Evolutionary conservation across 1,139 yeast genomes (phyloP).

Genomic region (Tardiomyces digboiensis): DNA sequence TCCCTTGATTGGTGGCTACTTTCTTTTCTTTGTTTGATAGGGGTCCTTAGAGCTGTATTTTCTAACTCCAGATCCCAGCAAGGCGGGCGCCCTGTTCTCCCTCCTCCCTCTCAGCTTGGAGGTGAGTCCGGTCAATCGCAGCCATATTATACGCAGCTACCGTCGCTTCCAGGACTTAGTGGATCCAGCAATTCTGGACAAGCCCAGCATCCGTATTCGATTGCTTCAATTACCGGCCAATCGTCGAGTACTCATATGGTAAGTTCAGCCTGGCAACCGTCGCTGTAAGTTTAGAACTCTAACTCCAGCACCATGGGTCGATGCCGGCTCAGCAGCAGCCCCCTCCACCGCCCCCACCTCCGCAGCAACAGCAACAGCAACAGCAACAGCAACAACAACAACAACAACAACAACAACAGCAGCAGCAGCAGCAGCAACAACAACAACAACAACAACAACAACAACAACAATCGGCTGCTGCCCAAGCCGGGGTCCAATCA

Average conservation of each 20-base stretch:
- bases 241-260: neutral
- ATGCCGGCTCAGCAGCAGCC: constrained; percentile 13
- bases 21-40: too few species aligned
- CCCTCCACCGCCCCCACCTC: constrained; percentile 11
- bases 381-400: constrained; percentile 10
- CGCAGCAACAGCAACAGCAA: constrained; percentile 11
- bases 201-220: neutral
- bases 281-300: constrained; percentile 9
- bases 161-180: constrained; percentile 32
- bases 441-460: constrained; percentile 4
- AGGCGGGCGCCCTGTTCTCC: constrained; percentile 21
- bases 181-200: constrained; percentile 3
- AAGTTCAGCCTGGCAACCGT: constrained; percentile 1
- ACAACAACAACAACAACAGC: constrained; percentile 11
- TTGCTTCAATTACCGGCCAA: neutral
- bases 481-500: constrained; percentile 10
- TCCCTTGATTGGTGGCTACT: too few species aligned
- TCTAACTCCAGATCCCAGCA: constrained; percentile 7
- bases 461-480: constrained; percentile 5
- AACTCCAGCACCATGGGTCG: constrained; percentile 15
- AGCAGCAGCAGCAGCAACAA: constrained; percentile 10
- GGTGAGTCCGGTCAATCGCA: constrained; percentile 8
- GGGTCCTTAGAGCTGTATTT: too few species aligned
- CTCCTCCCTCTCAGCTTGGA: constrained; percentile 16
- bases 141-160: constrained; percentile 15